Base-by-base conservation (phyloP, 768 basidiomycete genomes). In the Mycena indigotica region DNA sequence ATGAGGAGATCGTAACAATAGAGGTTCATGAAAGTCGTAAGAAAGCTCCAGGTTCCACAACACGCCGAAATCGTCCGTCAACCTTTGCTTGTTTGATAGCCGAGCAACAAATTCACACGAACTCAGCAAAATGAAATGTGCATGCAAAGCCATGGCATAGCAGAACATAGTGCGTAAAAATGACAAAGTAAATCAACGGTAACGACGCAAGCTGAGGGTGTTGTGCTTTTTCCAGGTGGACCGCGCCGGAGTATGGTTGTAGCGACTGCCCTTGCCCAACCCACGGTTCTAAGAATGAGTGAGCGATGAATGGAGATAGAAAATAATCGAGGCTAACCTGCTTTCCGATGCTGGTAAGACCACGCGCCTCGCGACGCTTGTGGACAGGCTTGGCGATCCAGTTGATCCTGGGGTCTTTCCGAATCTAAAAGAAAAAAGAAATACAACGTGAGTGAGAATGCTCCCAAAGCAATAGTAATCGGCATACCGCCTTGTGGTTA, bases 311-410 rank as follows among this genome's bases (percentile, higher is more conserved):
- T 30, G 44, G 24, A 58, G 55, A n/a, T 12, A 58, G 54, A 48
- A 19, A 56, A 30, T 54, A 55, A 35, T 35, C 15, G n/a, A 10
- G 10, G 35, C 80, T 24, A n/a, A 89, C 92, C 83, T 93, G 86
- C 79, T 98, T 98, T 68, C 97, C 97, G 61, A 91, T 85, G 71
- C 90, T 88, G 72, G 97, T 99, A 66, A 99, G 93, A 62, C 97
- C 97, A 74, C 97, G 94, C 66, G 93, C 86, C 76, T 99, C 97
- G 70, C 97, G 88, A 71, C 90, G 93, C 80, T 98, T 99, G 89
- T 99, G 97, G 49, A 98, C 96, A 28, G 97, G 91, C 74, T 95
- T 95, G 71, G 84, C 79, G 78, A 99, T 99, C 97, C 96, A 99
- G 88, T 92, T 98, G 82, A 99, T 98, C 70, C 93, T 86, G 64